Percentiles rank a stretch among this genome's conserved stretches.
Conservation (phyloP, 139 green algal genomes). For the Desmodesmus armatus region DNA sequence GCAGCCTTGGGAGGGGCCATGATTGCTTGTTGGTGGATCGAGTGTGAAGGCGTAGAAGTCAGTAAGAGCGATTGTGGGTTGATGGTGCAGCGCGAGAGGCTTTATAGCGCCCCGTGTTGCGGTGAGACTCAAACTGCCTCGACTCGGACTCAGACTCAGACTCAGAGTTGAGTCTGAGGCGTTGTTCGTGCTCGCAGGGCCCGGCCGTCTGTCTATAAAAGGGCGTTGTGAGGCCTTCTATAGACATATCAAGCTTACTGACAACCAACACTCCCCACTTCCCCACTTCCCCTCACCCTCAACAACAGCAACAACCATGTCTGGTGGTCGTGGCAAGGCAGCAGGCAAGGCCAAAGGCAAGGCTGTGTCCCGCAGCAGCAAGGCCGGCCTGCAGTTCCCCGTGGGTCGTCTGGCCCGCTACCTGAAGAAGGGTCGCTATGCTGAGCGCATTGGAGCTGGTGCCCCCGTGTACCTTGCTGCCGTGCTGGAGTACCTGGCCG, state of each 20-base stretch:
- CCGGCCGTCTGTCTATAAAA: neutral
- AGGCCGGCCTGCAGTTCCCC: constrained; percentile 84
- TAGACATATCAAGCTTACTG: neutral
- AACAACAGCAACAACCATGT: constrained; percentile 55
- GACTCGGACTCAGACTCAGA: neutral
- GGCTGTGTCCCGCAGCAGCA: constrained; percentile 64
- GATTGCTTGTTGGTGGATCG: neutral
- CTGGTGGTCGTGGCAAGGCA: constrained; percentile 11
- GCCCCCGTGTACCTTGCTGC: constrained; percentile 62
- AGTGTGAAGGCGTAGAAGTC: neutral
- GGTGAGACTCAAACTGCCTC: neutral
- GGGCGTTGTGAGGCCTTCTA: neutral
- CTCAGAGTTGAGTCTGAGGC: neutral
- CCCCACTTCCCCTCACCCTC: constrained; percentile 49
- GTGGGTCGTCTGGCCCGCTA: too few species aligned
- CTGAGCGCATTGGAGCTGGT: constrained; percentile 50
- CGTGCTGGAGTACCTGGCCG: constrained; percentile 67
- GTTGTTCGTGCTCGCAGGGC: neutral
- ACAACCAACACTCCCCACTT: neutral
- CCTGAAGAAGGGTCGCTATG: too few species aligned
- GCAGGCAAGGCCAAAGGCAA: constrained; percentile 61
- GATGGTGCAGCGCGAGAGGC: neutral
- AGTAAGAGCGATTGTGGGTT: neutral
- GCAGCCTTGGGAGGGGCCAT: constrained; percentile 62
- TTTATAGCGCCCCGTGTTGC: neutral